Evolutionary conservation across 108 stramenopile genomes (phyloP).

Genomic region (Skeletonema tropicum): DNA sequence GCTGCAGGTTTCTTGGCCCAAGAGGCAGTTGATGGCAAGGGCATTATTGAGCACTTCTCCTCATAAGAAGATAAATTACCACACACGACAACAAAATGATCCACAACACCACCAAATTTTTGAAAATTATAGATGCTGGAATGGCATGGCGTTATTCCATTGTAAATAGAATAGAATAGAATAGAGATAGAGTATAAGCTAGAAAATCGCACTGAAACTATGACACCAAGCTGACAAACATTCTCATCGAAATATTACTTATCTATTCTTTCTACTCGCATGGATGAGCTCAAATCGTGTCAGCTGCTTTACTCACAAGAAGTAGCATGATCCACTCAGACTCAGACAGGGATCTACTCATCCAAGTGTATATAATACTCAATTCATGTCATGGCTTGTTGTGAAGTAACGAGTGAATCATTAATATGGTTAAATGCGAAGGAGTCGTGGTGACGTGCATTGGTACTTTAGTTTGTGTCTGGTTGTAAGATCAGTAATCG

Average conservation of each 20-base stretch:
- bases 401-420: too few relatives aligned
- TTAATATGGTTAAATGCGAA: conserved; percentile 46
- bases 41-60: conserved; percentile 70
- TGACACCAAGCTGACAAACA: too few relatives aligned
- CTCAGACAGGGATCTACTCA: too few relatives aligned
- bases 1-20: conserved; percentile 90
- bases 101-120: conserved; percentile 4
- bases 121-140: background rate
- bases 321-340: too few relatives aligned
- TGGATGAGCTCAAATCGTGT: too few relatives aligned
- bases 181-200: background rate
- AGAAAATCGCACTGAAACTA: background rate
- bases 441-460: conserved; percentile 47
- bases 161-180: background rate
- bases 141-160: background rate
- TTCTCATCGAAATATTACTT: too few relatives aligned
- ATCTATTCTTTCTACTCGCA: too few relatives aligned
- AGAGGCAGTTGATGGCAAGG: conserved; percentile 79
- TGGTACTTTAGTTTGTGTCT: conserved; percentile 44
- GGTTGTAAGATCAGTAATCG: conserved; percentile 21
- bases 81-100: too few relatives aligned
- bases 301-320: too few relatives aligned
- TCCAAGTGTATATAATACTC: too few relatives aligned
- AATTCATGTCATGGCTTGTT: too few relatives aligned
- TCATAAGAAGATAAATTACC: too few relatives aligned